phyloP scores from a whole-genome alignment of 2,329 filamentous ascomycete species.

The Arachnomyces sp. region DNA sequence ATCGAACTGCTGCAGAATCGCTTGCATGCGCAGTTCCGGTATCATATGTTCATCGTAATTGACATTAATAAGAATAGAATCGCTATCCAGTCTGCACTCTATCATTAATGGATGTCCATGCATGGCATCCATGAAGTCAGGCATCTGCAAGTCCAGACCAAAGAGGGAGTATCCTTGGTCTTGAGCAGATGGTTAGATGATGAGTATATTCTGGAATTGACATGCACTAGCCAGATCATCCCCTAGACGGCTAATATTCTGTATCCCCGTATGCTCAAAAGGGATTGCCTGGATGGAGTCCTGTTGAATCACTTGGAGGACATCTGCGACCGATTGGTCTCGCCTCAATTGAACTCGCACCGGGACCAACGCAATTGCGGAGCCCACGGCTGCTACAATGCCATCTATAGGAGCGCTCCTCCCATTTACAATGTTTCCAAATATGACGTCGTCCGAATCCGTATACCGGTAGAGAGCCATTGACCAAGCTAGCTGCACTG shows the following conservation, averaged over 20 bases:
- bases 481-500: conserved; percentile 31
- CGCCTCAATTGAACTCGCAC: conserved; percentile 26
- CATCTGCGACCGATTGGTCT: conserved; percentile 33
- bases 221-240: conserved; percentile 29
- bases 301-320: conserved; percentile 46
- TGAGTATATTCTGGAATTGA: conserved; percentile 31
- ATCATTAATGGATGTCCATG: conserved; percentile 29
- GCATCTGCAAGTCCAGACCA: background rate
- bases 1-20: background rate
- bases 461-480: conserved; percentile 26
- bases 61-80: conserved; percentile 18
- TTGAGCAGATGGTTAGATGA: conserved; percentile 16
- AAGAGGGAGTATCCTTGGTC: background rate
- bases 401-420: conserved; percentile 30
- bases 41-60: background rate
- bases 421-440: conserved; percentile 34
- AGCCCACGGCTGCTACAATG: conserved; percentile 33
- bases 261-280: conserved; percentile 45
- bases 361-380: conserved; percentile 34
- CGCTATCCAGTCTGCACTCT: conserved; percentile 15
- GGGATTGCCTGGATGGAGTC: conserved; percentile 47
- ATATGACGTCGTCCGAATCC: conserved; percentile 28
- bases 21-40: background rate
- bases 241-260: conserved; percentile 43
- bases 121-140: conserved; percentile 9